phyloP scores from a whole-genome alignment of 2,329 filamentous ascomycete species.

The Colletotrichum godetiae region DNA sequence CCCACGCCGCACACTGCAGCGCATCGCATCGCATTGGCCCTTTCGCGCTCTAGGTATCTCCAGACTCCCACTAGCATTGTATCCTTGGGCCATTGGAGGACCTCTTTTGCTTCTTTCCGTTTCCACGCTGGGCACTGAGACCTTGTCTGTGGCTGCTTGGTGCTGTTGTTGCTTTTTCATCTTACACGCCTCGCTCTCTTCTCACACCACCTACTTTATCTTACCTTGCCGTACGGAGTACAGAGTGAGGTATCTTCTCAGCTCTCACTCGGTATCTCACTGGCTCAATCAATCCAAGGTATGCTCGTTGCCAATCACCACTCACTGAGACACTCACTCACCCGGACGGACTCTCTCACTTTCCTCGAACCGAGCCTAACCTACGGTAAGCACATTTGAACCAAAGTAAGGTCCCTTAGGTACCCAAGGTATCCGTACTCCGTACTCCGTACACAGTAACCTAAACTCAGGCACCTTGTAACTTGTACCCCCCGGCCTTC shows the following conservation, averaged over 20 bases:
- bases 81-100: not conserved
- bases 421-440: too few species aligned
- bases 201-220: conserved; percentile 7
- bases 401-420: not conserved
- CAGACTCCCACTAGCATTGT: conserved; percentile 33
- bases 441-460: not conserved
- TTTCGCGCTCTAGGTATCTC: conserved; percentile 32
- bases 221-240: too few species aligned
- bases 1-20: not conserved
- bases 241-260: too few species aligned
- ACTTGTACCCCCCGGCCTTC: not conserved
- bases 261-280: not conserved
- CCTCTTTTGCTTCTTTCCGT: conserved; percentile 16
- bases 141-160: not conserved
- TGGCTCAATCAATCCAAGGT: too few species aligned
- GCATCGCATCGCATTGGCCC: conserved; percentile 20
- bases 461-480: conserved; percentile 16
- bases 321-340: not conserved
- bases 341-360: not conserved
- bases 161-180: not conserved
- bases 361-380: conserved; percentile 18
- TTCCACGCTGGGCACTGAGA: not conserved
- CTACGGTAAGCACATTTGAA: too few species aligned
- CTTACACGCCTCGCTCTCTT: not conserved
- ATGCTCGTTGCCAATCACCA: too few species aligned